Evolutionary conservation across 163 green algal genomes (phyloP), one percentile per base, ranked within the genome.

Genomic region (Scenedesmus sp.): DNA sequence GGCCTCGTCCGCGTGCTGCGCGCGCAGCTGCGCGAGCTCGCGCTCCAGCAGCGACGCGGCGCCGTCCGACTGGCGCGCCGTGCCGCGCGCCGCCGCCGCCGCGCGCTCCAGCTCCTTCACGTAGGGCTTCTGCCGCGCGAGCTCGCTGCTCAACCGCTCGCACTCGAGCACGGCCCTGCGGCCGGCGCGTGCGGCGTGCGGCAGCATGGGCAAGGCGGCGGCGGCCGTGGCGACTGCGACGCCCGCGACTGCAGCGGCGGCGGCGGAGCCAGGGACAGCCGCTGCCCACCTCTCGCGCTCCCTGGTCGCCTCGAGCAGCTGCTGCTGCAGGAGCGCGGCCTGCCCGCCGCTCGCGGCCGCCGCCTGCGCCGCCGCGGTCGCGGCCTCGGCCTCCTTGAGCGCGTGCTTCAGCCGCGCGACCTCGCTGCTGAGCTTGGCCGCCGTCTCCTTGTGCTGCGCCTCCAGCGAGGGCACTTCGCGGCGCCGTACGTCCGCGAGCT

Each of bases 351-450:
- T 63, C 50, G 74, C 63, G 17, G 47, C 73, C 15, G 50, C 63
- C 58, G 44, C 31, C 39, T 57, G 33, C 24, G 63, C 51, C 45
- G 51, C 39, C 42, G 74, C 48, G 20, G 53, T 34, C 18, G 36
- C 50, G 24, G 44, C 29, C 36, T 81, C 29, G 6, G 74, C 74
- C 20, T 81, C 74, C 74, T 81, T 81, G 33, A 81, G 51, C 18
- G 47, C 62, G 58, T 69, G 56, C 39, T 75, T 74, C 18, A 81
- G 74, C 47, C 45, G 44, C 18, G 51, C 24, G 15, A 75, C 34
- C 18, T 81, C 74, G 26, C 47, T 75, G 18, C 20, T 26, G 4
- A 69, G 22, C 24, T 47, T 45, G 4, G 34, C 45, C 4, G 51
- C 14, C 0, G 63, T 48, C 20, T 81, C 74, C 22, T 64, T 58